Evolutionary conservation across 2,329 filamentous ascomycete genomes (phyloP), one percentile per base, ranked within the genome.

Genomic region (Phialophora tarda): DNA sequence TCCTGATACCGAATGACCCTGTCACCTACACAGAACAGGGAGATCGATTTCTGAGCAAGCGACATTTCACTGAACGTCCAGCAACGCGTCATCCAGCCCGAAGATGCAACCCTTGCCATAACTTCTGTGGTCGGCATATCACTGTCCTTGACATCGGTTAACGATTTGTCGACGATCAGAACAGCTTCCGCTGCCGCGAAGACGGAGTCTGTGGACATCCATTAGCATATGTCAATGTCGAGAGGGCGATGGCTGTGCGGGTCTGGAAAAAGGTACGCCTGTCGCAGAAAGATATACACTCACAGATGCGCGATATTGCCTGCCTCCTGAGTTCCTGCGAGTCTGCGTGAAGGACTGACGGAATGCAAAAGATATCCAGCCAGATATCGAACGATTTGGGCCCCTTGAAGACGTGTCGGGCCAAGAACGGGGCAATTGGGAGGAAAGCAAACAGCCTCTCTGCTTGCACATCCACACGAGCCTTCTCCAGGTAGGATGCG

Each of bases 371-470:
- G 7, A 60, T 53, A 23, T 60, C 58, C 17, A 60, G 21, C 58
- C 58, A 60, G 17, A 60, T 60, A 17, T 60, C 58, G 41, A 60
- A 60, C 17, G 58, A 60, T 32, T 60, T 53, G 23, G 38, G 24
- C 17, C 44, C 58, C 76, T 74, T 44, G 38, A 44, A 44, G 14
- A 44, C 38, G 6, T 44, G 38, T 8, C 38, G 38, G 17, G 38
- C 38, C 14, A 44, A 7, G 38, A 44, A 44, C 6, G 38, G 38
- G 0, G 38, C 38, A n/a, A 44, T 7, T n/a, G 38, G 17, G 38
- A 44, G 38, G 38, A 44, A 44, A 44, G 14, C 38, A 44, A 44
- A 44, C 38, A 44, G 38, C 14, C 38, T n/a, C 17, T 44, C 38
- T n/a, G 38, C 14, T 44, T 44, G 38, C 17, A 44, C 38, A 8